A percentile compares a stretch with the other conserved stretches of the same genome.
Evolutionary conservation across 495 filamentous ascomycete species (phyloP).

Genomic region (Barbatosphaeria neglecta): DNA sequence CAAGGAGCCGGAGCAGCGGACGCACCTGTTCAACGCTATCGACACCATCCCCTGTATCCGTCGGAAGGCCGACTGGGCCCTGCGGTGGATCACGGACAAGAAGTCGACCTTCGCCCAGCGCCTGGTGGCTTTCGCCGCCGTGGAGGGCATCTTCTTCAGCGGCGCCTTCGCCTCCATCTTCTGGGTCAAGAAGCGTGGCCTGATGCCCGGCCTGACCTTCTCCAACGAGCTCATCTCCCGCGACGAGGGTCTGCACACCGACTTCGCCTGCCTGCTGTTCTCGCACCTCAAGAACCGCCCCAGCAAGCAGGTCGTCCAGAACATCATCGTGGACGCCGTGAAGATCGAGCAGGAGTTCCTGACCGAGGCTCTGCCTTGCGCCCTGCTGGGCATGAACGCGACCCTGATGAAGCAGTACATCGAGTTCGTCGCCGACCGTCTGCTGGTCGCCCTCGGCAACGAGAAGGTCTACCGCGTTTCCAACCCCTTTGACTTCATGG

Average conservation of each 20-base stretch:
- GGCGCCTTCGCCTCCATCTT: slow-evolving; percentile 99
- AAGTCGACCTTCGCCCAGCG: slow-evolving; percentile 90
- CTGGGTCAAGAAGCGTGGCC: slow-evolving; percentile 99
- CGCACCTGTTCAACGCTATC: slow-evolving; percentile 94
- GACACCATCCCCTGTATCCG: slow-evolving; percentile 96
- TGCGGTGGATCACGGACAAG: slow-evolving; percentile 86
- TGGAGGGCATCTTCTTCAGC: slow-evolving; percentile 99
- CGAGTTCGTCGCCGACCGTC: slow-evolving; percentile 95
- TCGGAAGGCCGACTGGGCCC: slow-evolving; percentile 97
- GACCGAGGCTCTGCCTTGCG: slow-evolving; percentile 84
- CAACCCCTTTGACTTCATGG: slow-evolving; percentile 99
- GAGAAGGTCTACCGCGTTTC: slow-evolving; percentile 81
- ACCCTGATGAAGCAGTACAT: slow-evolving; percentile 99
- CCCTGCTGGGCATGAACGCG: slow-evolving; percentile 93
- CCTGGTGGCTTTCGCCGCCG: slow-evolving; percentile 91
- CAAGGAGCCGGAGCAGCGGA: slow-evolving; percentile 93
- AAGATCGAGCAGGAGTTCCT: slow-evolving; percentile 95
- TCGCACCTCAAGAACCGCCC: slow-evolving; percentile 89
- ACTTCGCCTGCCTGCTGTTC: slow-evolving; percentile 96
- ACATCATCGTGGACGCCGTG: slow-evolving; percentile 90
- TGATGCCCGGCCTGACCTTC: slow-evolving; percentile 97
- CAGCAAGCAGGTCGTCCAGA: slow-evolving; percentile 62
- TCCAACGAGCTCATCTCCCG: slow-evolving; percentile 99
- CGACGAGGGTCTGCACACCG: slow-evolving; percentile 98
- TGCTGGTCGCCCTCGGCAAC: slow-evolving; percentile 85